Evolutionary conservation across 2,329 filamentous ascomycete species (phyloP).

Genomic region (Fusarium citri): DNA sequence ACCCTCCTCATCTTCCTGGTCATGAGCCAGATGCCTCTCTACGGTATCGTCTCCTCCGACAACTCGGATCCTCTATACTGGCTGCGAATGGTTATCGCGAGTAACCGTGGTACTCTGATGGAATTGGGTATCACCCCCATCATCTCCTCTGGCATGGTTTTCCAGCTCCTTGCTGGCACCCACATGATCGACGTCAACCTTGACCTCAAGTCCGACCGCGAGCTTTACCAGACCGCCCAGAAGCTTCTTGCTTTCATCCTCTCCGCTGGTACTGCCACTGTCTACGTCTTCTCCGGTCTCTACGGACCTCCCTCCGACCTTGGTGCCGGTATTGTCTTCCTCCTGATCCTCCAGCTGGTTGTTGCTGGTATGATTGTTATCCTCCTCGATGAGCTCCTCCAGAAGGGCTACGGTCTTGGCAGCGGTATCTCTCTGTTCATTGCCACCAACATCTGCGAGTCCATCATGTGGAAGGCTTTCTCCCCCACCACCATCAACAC

Average conservation of each 20-base stretch:
- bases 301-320: conserved; percentile 97
- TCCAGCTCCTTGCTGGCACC: conserved; percentile 99
- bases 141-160: conserved; percentile 99
- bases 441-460: conserved; percentile 99
- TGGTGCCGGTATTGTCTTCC: conserved; percentile 96
- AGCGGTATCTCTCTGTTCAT: conserved; percentile 99
- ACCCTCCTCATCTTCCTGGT: conserved; percentile 99
- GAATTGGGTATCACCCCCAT: conserved; percentile 98
- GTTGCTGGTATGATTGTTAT: conserved; percentile 99
- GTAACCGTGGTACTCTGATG: conserved; percentile 97
- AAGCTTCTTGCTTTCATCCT: conserved; percentile 99
- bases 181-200: conserved; percentile 99
- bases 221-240: conserved; percentile 99
- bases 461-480: conserved; percentile 99
- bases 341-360: conserved; percentile 97
- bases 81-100: conserved; percentile 99
- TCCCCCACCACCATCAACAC: conserved; percentile 99
- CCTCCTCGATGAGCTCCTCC: conserved; percentile 96
- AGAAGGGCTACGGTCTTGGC: conserved; percentile 99
- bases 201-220: conserved; percentile 99
- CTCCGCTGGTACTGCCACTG: conserved; percentile 95
- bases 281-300: conserved; percentile 97
- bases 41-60: conserved; percentile 98
- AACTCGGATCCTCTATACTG: conserved; percentile 99
- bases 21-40: conserved; percentile 99